phyloP scores from a whole-genome alignment of 2,329 filamentous ascomycete species.

The Aspergillus awamori region DNA sequence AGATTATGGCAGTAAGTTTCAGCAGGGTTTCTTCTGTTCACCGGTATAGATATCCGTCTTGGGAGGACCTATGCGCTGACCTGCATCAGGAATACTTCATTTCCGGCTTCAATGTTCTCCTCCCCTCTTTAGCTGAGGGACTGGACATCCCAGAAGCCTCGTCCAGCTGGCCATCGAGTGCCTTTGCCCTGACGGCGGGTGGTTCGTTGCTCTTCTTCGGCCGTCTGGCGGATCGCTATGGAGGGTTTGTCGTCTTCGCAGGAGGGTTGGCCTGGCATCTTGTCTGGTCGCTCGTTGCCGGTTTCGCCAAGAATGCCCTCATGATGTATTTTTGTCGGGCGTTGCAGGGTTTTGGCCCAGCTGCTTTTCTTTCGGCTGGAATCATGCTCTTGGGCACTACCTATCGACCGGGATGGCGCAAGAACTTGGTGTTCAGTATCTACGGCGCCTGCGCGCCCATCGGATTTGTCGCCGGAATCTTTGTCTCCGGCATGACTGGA shows the following conservation, averaged over 20 bases:
- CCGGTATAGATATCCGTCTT: neutral
- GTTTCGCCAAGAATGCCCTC: slow-evolving; percentile 67
- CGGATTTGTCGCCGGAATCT: slow-evolving; percentile 60
- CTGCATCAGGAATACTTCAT: slow-evolving; percentile 68
- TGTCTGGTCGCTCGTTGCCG: slow-evolving; percentile 69
- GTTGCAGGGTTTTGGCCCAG: slow-evolving; percentile 72
- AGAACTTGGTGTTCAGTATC: slow-evolving; percentile 67
- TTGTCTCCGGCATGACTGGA: slow-evolving; percentile 63
- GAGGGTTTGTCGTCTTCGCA: slow-evolving; percentile 66
- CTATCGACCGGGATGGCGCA: slow-evolving; percentile 69
- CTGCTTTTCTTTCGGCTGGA: slow-evolving; percentile 70
- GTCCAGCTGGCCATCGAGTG: slow-evolving; percentile 56
- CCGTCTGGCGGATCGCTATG: slow-evolving; percentile 62
- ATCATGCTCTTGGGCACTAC: slow-evolving; percentile 67
- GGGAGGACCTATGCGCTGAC: neutral
- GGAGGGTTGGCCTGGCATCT: slow-evolving; percentile 65
- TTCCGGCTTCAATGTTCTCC: slow-evolving; percentile 70
- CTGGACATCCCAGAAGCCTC: slow-evolving; percentile 70
- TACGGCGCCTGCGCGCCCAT: slow-evolving; percentile 58
- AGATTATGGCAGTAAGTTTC: slow-evolving; percentile 60
- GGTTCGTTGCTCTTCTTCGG: slow-evolving; percentile 58
- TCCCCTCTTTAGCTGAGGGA: slow-evolving; percentile 65
- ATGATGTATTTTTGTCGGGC: slow-evolving; percentile 76
- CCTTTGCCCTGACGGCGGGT: slow-evolving; percentile 54
- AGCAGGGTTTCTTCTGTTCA: neutral